These are phyloP conservation scores for Clohesyomyces aquaticus DNA, from an alignment of 495 filamentous ascomycete genomes.

Conservation along the genomic window DNA sequence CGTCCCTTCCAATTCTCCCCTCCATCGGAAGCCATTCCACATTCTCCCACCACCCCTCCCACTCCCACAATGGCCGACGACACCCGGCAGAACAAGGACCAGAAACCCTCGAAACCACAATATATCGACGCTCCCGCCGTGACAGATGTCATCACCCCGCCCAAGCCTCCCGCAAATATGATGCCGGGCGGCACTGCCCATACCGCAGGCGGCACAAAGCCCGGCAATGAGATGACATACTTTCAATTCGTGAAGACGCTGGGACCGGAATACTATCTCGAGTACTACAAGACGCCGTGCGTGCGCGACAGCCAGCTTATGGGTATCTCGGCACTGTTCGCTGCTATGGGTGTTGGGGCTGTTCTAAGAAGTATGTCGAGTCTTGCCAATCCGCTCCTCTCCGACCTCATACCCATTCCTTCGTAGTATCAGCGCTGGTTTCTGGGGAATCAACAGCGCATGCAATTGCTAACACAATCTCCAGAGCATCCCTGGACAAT, in stretches of 20 bases:
- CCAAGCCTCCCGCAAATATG: conserved; percentile 50
- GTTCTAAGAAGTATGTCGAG: conserved; percentile 74
- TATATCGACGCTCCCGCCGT: too few species aligned
- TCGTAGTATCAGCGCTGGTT: too few species aligned
- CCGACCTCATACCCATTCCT: too few species aligned
- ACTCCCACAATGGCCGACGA: conserved; percentile 59
- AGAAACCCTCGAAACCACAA: conserved; percentile 10
- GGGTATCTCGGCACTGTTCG: conserved; percentile 79
- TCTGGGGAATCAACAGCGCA: too few species aligned
- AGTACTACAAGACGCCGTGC: conserved; percentile 80
- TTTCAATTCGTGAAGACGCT: conserved; percentile 69
- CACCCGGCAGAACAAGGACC: conserved; percentile 44
- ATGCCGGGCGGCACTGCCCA: conserved; percentile 44
- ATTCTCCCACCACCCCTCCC: conserved; percentile 10
- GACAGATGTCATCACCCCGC: too few species aligned
- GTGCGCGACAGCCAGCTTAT: conserved; percentile 78
- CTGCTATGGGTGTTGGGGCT: conserved; percentile 69
- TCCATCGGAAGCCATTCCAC: not conserved
- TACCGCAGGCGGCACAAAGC: conserved; percentile 53
- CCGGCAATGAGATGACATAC: conserved; percentile 53
- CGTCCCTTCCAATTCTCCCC: conserved; percentile 5
- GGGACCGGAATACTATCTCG: conserved; percentile 67
- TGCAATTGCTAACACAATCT: too few species aligned
- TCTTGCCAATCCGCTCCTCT: too few species aligned
- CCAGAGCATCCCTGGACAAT: too few species aligned